Base-by-base conservation (phyloP, 345 rosid species). In the Eucalyptus grandis region DNA sequence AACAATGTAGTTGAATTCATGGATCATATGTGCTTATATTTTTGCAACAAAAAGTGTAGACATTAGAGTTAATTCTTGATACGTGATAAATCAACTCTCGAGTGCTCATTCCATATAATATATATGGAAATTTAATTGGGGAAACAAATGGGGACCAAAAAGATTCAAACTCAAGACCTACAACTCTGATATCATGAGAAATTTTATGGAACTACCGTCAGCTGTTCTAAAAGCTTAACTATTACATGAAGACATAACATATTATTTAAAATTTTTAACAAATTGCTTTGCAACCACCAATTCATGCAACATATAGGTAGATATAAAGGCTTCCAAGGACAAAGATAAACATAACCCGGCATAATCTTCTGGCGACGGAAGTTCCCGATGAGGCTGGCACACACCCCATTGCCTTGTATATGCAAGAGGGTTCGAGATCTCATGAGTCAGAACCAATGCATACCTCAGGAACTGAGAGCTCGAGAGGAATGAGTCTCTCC, bases 401-500 rank as follows among this genome's bases (percentile, higher is more conserved):
- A 8, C 37, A 49, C 56, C 1, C 37, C 58, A 49, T 15, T 49
- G 49, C 58, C 19, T 86, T 4, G 77, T 65, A 65, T 4, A 65
- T 65, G 40, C 37, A 65, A n/a, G 77, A 86, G 49, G 58, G 2
- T 51, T 62, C 24, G n/a, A 47, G 81, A 34, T 13, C 50, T 8
- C 47, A 44, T 2, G 2, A 44, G 46, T 44, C 6, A 30, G 86
- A 40, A 86, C 88, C 81, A 51, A 87, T 83, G 77, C 90, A 62
- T 89, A 98, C 99, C 99, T 97, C 98, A 13, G 77, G 77, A 91
- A 98, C 95, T 53, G 98, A 95, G 90, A 98, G 98, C 92, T 97
- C 97, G 89, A 96, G 99, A 43, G 17, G 19, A n/a, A 65, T 65
- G 37, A 65, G 34, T 15, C 77, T 65, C 8, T 92, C 99, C 91